Conservation (phyloP, 78 protist species). For the Dictyostelium brefeldianum region DNA sequence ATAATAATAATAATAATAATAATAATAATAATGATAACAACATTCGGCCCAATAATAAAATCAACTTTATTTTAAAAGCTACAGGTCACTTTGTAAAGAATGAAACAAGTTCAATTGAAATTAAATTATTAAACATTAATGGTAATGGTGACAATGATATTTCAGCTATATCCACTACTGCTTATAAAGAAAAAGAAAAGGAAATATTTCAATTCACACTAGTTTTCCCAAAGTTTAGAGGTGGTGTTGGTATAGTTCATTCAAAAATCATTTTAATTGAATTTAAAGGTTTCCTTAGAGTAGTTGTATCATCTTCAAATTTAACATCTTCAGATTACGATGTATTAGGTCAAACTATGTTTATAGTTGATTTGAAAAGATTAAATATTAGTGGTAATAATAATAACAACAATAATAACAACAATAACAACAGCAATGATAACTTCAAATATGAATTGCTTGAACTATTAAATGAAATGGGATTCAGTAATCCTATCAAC, state of each 20-base stretch:
- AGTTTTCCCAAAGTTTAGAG: not conserved
- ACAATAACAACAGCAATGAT: not conserved
- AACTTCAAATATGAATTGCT: not conserved
- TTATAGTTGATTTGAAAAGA: slow-evolving; percentile 20
- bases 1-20: not conserved
- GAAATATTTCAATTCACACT: not conserved
- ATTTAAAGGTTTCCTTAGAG: not conserved
- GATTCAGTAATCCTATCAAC: not conserved
- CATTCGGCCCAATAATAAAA: not conserved
- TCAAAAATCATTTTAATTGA: slow-evolving; percentile 36
- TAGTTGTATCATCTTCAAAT: slow-evolving; percentile 25
- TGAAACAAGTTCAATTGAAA: not conserved
- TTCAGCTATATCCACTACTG: not conserved
- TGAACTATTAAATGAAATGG: not conserved
- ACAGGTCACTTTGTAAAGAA: not conserved
- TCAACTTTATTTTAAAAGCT: no score
- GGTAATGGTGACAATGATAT: not conserved
- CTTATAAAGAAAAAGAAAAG: no score
- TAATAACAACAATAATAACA: not conserved
- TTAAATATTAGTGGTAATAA: not conserved
- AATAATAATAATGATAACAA: not conserved
- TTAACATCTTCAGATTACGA: slow-evolving; percentile 34
- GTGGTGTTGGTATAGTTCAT: slow-evolving; percentile 39
- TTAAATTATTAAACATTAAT: not conserved
- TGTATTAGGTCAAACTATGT: slow-evolving; percentile 23